Conservation (phyloP, 2,329 filamentous ascomycete genomes). For the Shiraia sp. region DNA sequence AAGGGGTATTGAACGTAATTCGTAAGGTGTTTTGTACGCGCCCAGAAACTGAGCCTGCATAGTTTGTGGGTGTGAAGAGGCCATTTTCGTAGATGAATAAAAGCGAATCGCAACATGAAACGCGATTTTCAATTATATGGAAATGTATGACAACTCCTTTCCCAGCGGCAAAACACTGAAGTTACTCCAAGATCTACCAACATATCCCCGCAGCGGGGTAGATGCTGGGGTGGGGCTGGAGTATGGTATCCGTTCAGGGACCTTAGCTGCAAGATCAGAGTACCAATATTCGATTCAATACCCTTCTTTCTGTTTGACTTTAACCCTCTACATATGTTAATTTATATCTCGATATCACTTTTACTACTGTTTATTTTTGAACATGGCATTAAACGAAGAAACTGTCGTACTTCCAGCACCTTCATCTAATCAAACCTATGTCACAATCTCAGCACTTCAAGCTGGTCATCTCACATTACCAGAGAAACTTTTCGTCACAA, state of each 20-base stretch:
- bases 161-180: no score
- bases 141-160: no score
- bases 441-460: constrained; percentile 37
- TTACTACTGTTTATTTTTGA: no score
- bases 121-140: no score
- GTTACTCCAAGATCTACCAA: background rate
- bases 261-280: no score
- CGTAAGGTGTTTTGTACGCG: constrained; percentile 49
- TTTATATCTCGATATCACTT: no score
- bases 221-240: constrained; percentile 24
- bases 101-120: background rate
- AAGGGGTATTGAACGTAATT: constrained; percentile 41
- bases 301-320: background rate
- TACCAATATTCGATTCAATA: no score
- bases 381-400: constrained; percentile 7
- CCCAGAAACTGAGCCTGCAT: constrained; percentile 51
- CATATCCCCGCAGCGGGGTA: constrained; percentile 35
- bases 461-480: constrained; percentile 51
- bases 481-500: constrained; percentile 52
- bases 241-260: constrained; percentile 5
- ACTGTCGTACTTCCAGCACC: constrained; percentile 27
- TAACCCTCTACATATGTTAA: background rate
- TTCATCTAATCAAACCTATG: constrained; percentile 26
- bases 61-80: constrained; percentile 18
- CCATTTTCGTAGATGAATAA: constrained; percentile 11